Evolutionary conservation across 2,329 filamentous ascomycete genomes (phyloP).

Genomic region (Fusarium poae): DNA sequence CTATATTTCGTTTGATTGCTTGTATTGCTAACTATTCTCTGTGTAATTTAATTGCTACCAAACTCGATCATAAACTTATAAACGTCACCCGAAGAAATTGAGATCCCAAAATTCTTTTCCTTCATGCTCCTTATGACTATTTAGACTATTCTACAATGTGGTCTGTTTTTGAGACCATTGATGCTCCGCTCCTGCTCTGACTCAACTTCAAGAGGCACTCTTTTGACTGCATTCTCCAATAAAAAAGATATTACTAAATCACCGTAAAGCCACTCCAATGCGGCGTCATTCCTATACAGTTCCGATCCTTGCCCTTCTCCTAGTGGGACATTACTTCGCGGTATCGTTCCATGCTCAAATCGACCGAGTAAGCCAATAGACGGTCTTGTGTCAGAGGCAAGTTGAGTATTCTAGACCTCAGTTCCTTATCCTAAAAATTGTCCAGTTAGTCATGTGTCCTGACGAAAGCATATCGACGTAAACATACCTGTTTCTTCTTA

Average conservation of each 20-base stretch:
- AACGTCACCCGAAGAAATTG: neutral
- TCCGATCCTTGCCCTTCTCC: slow-evolving; percentile 21
- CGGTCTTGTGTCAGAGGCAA: slow-evolving; percentile 80
- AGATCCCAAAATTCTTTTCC: slow-evolving; percentile 1
- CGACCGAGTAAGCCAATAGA: slow-evolving; percentile 76
- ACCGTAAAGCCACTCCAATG: slow-evolving; percentile 34
- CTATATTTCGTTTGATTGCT: no score
- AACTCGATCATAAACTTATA: neutral
- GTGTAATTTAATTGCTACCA: no score
- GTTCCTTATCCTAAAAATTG: slow-evolving; percentile 52
- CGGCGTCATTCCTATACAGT: slow-evolving; percentile 24
- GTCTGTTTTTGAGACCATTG: slow-evolving; percentile 26
- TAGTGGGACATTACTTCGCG: slow-evolving; percentile 69
- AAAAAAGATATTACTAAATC: slow-evolving; percentile 33
- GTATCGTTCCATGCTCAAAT: slow-evolving; percentile 78
- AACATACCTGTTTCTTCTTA: slow-evolving; percentile 69
- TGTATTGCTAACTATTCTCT: neutral
- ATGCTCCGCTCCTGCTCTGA: slow-evolving; percentile 14
- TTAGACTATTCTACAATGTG: slow-evolving; percentile 49
- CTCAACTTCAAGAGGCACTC: slow-evolving; percentile 15
- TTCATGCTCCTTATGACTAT: slow-evolving; percentile 33
- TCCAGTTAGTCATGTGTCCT: slow-evolving; percentile 38
- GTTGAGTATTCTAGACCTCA: slow-evolving; percentile 62
- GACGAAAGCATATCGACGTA: neutral
- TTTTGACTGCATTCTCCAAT: slow-evolving; percentile 15